Base-by-base conservation (phyloP, 2,329 filamentous ascomycete species). In the Pyrenophora tritici-repentis region DNA sequence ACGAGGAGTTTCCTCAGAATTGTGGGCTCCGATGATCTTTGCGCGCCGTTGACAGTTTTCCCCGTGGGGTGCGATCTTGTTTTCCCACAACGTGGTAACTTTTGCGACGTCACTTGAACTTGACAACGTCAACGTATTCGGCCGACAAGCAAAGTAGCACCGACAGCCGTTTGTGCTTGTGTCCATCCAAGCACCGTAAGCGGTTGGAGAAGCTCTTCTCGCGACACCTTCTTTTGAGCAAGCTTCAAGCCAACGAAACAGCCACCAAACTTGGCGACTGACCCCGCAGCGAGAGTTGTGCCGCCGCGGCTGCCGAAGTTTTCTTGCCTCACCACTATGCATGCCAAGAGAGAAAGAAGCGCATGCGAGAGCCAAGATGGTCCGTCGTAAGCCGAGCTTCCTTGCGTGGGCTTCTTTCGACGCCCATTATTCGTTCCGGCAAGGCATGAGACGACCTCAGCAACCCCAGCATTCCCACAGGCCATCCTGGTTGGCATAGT, bases 351-450 rank as follows among this genome's bases (percentile, higher is more conserved):
- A 41, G 44, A 34, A 34, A 41, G 45, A 37, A 37, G 48, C 48
- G 38, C 37, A 51, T 51, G 36, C 36, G 37, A 51, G 13, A 31
- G 48, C 48, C 48, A 51, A 51, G 42, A 42, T 24, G 14, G 35
- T 42, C 53, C 44, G 46, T 40, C 61, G 66, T 67, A 65, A 67
- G 66, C 65, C 64, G 55, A 69, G 62, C 60, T 45, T 43, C 56
- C 57, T 68, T 66, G 58, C 43, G 48, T 45, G 63, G 61, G 61
- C 68, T 70, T 71, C 66, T 71, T 69, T 69, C 50, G 49, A 71
- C 66, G 49, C 59, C 55, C 47, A 32, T 40, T 40, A 53, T 55
- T 54, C 38, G 40, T 42, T 47, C 26, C 42, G 33, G 2, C n/a
- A 40, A 12, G 13, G 14, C 18, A 36, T 20, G 29, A 20, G 31